Base-by-base conservation (phyloP, 768 basidiomycete species). In the Lentinula detonsa region DNA sequence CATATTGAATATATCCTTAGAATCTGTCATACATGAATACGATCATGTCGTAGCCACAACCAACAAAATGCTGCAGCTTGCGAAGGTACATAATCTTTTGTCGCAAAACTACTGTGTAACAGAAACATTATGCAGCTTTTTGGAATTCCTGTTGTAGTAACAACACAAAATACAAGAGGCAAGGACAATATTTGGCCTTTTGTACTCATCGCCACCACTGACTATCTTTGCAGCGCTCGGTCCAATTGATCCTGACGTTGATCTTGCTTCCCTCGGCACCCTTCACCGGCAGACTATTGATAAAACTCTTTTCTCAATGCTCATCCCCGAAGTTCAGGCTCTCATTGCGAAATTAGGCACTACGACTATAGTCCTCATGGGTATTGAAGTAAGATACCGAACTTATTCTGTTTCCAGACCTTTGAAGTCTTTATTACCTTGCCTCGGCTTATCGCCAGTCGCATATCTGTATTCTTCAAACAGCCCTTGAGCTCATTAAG, bases 391-490 rank as follows among this genome's bases (percentile, higher is more conserved):
- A 64, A 40, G 82, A 71, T 8, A 10, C 15, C 16, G 13, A 11
- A 18, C 23, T 48, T 23, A 23, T 3, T 48, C 13, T 43, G 5
- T 18, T 18, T 9, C 21, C 7, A 21, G 21, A 48, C 51, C 37
- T 45, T 63, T 16, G n/a, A 31, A 52, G 28, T 28, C 50, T 48
- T 57, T 1, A 28, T n/a, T 8, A 62, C 18, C 28, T 8, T 28
- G 21, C 51, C 48, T 62, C 53, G 33, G 7, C 8, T 49, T 15
- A 60, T 62, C n/a, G 64, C 15, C 64, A 95, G 93, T 83, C 90
- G 15, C 95, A 96, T 66, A 85, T 97, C 62, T 97, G 95, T 68
- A 85, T 96, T 8, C 79, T 94, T 5, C 94, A 96, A 71, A 91
- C 93, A 0, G 80, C 87, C 0, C 75, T 95, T 16, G 86, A 89